Conservation (phyloP, 208 protist species). For the Endotrypanum monterogeii region DNA sequence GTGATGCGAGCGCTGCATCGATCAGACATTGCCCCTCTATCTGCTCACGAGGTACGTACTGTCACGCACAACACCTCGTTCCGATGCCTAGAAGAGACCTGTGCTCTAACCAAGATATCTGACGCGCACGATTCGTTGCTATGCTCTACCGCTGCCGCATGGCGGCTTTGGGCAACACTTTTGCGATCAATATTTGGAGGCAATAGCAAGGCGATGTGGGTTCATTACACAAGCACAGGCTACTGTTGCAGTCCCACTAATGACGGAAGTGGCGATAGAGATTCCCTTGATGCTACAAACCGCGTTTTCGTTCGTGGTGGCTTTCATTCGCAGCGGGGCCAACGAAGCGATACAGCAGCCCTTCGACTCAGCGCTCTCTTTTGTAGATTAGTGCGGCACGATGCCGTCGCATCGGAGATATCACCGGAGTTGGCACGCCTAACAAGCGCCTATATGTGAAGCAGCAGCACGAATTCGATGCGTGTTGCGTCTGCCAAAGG, state of each 20-base stretch:
- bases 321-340: background rate
- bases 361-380: slow-evolving; percentile 43
- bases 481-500: background rate
- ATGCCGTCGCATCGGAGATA: slow-evolving; percentile 44
- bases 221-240: slow-evolving; percentile 12
- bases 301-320: slow-evolving; percentile 6
- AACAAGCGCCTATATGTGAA: background rate
- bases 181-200: slow-evolving; percentile 65
- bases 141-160: background rate
- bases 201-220: slow-evolving; percentile 51
- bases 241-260: background rate
- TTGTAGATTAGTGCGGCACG: slow-evolving; percentile 48
- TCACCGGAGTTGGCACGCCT: slow-evolving; percentile 39
- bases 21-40: slow-evolving; percentile 1
- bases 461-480: background rate
- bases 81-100: background rate
- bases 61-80: background rate
- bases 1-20: background rate
- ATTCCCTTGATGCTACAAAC: background rate
- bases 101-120: background rate
- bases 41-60: slow-evolving; percentile 1
- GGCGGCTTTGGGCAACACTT: slow-evolving; percentile 32
- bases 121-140: background rate
- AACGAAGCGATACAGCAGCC: slow-evolving; percentile 17
- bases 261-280: background rate